phyloP scores from a whole-genome alignment of 257 asterid genomes.

The Catharanthus roseus region DNA sequence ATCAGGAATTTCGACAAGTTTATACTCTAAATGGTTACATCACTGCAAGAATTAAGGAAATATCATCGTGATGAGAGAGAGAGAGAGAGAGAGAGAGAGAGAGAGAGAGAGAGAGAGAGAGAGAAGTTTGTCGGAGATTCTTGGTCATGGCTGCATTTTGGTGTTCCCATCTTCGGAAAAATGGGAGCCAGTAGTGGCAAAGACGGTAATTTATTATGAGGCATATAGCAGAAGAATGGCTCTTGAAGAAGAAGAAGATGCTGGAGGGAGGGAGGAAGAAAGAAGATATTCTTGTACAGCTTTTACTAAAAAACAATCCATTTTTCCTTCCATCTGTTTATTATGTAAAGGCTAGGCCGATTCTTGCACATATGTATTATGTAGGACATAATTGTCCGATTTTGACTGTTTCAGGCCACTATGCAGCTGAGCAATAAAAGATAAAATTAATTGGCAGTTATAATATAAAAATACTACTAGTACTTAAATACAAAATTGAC shows the following conservation, averaged over 20 bases:
- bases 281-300: constrained; percentile 34
- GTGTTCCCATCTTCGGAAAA: constrained; percentile 1
- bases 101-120: too few relatives aligned
- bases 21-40: not conserved
- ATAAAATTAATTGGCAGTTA: too few relatives aligned
- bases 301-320: constrained; percentile 11
- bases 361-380: constrained; percentile 22
- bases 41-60: not conserved
- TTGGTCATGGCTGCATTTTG: constrained; percentile 7
- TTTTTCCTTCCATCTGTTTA: constrained; percentile 11
- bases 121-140: not conserved
- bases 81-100: too few relatives aligned
- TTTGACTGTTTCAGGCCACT: constrained; percentile 12
- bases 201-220: not conserved
- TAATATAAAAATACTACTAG: too few relatives aligned
- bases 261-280: too few relatives aligned
- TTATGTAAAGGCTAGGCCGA: constrained; percentile 25
- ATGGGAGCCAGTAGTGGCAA: not conserved
- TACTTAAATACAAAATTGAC: too few relatives aligned
- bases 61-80: constrained; percentile 11
- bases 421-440: too few relatives aligned
- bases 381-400: constrained; percentile 3
- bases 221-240: not conserved
- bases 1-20: not conserved
- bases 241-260: too few relatives aligned